Percentiles rank a stretch among this genome's conserved stretches.
Evolutionary conservation across 2,329 filamentous ascomycete species (phyloP).

Genomic region (Apiospora pterosperma): DNA sequence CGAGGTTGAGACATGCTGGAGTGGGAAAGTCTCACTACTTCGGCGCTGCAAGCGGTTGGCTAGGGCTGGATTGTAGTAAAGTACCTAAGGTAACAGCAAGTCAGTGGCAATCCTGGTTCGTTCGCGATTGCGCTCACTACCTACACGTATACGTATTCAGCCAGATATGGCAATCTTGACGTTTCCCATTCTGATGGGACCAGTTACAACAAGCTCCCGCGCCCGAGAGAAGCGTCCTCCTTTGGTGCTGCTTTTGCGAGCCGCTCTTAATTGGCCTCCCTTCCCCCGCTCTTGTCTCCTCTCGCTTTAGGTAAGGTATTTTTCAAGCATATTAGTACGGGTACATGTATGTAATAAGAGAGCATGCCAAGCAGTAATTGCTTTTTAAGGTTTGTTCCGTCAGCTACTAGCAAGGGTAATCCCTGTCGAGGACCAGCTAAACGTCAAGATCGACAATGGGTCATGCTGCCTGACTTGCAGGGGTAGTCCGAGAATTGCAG

Average conservation of each 20-base stretch:
- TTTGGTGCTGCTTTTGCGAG: not conserved
- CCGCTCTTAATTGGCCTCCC: not conserved
- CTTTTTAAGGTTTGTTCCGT: slow-evolving; percentile 12
- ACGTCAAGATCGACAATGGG: not conserved
- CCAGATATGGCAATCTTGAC: not conserved
- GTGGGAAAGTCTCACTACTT: not conserved
- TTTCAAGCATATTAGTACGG: too few relatives aligned
- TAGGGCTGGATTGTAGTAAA: not conserved
- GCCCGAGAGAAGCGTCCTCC: not conserved
- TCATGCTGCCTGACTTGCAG: slow-evolving; percentile 4
- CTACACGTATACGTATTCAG: not conserved
- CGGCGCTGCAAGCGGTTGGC: not conserved
- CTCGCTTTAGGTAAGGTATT: not conserved
- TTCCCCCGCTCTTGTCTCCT: not conserved
- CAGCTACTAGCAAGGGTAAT: not conserved
- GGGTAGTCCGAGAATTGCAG: not conserved
- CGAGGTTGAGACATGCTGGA: not conserved
- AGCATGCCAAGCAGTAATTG: not conserved
- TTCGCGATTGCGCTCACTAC: not conserved
- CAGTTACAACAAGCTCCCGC: not conserved
- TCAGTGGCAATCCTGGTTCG: not conserved
- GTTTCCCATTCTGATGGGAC: not conserved
- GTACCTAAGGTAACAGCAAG: not conserved
- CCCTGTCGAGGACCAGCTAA: not conserved
- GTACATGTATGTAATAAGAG: not conserved